Evolutionary conservation across 345 rosid genomes (phyloP).

Genomic region (Populus pruinosa): DNA sequence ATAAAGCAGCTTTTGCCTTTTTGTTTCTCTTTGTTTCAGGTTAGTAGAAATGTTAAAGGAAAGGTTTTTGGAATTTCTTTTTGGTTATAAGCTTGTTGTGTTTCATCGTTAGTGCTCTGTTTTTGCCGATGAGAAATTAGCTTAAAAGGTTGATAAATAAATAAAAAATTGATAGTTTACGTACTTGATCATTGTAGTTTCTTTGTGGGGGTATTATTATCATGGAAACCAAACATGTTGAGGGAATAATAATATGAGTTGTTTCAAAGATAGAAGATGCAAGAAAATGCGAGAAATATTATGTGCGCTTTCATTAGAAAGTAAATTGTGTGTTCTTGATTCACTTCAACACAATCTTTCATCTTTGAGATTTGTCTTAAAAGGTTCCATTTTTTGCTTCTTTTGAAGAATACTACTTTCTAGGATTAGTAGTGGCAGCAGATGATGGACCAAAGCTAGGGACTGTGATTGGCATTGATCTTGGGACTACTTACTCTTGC

Average conservation of each 20-base stretch:
- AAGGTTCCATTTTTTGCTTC: neutral
- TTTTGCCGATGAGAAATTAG: neutral
- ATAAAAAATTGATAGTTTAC: neutral
- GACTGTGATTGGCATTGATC: slow-evolving; percentile 58
- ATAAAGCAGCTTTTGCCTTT: slow-evolving; percentile 6
- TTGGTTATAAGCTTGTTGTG: neutral
- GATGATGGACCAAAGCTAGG: slow-evolving; percentile 33
- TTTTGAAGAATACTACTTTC: slow-evolving; percentile 22
- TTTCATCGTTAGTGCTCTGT: neutral
- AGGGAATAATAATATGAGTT: neutral
- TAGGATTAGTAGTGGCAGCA: slow-evolving; percentile 27
- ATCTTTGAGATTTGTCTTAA: neutral
- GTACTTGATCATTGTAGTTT: neutral
- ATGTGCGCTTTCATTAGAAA: no score
- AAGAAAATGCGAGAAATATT: no score
- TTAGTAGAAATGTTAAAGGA: neutral
- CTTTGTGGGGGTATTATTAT: neutral
- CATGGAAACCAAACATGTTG: no score
- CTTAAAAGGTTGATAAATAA: neutral
- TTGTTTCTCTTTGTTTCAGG: slow-evolving; percentile 33
- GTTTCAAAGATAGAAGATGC: no score
- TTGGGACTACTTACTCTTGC: slow-evolving; percentile 56
- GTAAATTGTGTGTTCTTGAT: no score
- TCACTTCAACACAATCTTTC: no score
- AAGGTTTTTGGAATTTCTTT: neutral